phyloP scores from a whole-genome alignment of 352 stramenopile species.

The Pythium volutum region DNA sequence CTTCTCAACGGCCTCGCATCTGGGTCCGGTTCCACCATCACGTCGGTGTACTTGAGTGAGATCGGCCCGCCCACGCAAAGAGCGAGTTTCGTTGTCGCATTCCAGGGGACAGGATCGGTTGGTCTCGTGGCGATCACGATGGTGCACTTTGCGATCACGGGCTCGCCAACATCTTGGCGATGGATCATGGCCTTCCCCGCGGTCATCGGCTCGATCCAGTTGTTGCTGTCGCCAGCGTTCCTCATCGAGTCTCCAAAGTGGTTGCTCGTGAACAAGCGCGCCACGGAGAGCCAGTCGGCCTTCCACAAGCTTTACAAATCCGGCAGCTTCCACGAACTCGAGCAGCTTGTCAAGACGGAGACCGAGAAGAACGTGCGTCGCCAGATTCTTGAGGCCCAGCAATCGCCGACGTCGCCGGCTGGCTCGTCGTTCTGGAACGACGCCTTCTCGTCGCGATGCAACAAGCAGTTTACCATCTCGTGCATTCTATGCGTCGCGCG shows the following conservation, averaged over 20 bases:
- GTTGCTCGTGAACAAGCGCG: conserved; percentile 28
- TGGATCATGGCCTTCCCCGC: conserved; percentile 41
- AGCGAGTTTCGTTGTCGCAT: conserved; percentile 36
- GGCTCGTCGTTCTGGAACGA: conserved; percentile 26
- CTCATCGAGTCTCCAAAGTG: conserved; percentile 39
- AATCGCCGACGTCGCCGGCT: conserved; percentile 15
- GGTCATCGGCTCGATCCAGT: conserved; percentile 31
- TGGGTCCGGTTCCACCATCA: conserved; percentile 34
- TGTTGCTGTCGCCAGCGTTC: conserved; percentile 23
- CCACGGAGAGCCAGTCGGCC: conserved; percentile 25
- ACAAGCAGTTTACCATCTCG: conserved; percentile 34
- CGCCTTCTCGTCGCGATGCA: conserved; percentile 30
- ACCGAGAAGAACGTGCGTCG: conserved; percentile 26
- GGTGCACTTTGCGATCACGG: conserved; percentile 36
- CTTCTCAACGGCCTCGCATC: conserved; percentile 39
- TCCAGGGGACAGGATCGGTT: conserved; percentile 32
- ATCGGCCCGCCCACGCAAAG: conserved; percentile 33
- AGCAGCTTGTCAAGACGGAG: conserved; percentile 28
- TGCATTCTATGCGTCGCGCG: conserved; percentile 33
- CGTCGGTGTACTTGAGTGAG: conserved; percentile 34
- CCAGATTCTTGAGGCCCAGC: conserved; percentile 22
- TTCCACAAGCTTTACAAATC: conserved; percentile 34
- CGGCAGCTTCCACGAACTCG: conserved; percentile 32
- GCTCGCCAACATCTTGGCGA: conserved; percentile 29
- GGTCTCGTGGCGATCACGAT: conserved; percentile 33